A percentile compares a stretch with the other conserved stretches of the same genome.
Conservation (phyloP, 2,329 filamentous ascomycete genomes). For the Dactylellina cionopaga region DNA sequence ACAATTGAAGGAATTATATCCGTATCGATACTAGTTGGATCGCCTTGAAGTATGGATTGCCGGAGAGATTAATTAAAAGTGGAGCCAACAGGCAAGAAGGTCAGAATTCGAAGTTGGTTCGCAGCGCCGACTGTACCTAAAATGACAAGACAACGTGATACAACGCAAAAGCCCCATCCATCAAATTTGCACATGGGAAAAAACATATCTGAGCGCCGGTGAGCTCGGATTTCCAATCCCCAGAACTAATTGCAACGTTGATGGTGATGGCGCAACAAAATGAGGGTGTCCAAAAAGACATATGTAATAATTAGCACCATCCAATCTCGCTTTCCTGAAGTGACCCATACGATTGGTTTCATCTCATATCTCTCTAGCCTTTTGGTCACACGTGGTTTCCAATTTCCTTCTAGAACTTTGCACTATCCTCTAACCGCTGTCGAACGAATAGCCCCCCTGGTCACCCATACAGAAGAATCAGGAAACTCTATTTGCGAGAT, state of each 20-base stretch:
- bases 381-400: constrained; percentile 27
- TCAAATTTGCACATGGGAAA: not conserved
- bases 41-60: constrained; percentile 16
- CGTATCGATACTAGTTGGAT: constrained; percentile 52
- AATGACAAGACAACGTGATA: constrained; percentile 9
- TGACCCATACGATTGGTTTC: constrained; percentile 9
- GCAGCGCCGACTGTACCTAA: too few relatives aligned
- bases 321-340: constrained; percentile 16
- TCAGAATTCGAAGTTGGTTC: too few relatives aligned
- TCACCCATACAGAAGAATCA: constrained; percentile 15
- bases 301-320: constrained; percentile 7
- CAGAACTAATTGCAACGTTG: too few relatives aligned
- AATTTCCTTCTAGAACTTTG: constrained; percentile 8
- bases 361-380: constrained; percentile 25
- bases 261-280: constrained; percentile 20
- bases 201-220: constrained; percentile 1
- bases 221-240: not conserved
- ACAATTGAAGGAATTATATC: constrained; percentile 23
- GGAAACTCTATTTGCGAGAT: constrained; percentile 40
- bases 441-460: not conserved
- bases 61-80: constrained; percentile 31
- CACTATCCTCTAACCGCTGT: constrained; percentile 7
- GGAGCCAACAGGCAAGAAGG: constrained; percentile 10
- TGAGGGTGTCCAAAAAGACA: not conserved
- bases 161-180: not conserved